Evolutionary conservation across 352 stramenopile species (phyloP).

Genomic region (Thalassiosira mediterranea): DNA sequence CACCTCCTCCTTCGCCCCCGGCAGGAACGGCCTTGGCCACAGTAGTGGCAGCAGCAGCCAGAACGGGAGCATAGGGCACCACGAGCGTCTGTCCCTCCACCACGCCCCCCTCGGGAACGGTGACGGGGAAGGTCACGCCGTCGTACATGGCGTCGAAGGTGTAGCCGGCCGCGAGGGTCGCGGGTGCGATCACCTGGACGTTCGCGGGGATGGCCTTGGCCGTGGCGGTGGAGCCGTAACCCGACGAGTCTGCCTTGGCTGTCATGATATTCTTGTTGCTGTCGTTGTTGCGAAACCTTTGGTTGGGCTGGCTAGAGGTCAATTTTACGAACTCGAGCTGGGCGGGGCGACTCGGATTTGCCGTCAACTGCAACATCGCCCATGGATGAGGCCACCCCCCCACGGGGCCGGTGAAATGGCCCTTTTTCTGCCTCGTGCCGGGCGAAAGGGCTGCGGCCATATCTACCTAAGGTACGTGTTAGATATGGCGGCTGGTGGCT

Average conservation of each 20-base stretch:
- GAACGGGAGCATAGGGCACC: constrained; percentile 46
- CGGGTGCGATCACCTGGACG: constrained; percentile 75
- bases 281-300: not conserved
- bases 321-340: too few species aligned
- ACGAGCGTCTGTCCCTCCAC: constrained; percentile 74
- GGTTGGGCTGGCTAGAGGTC: too few species aligned
- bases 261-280: constrained; percentile 3
- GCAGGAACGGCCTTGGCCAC: not conserved
- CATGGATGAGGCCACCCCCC: too few species aligned
- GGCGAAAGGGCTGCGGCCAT: too few species aligned
- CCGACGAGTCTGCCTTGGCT: constrained; percentile 6
- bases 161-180: constrained; percentile 67
- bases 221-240: constrained; percentile 23
- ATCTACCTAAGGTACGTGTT: too few species aligned
- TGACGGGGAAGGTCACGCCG: constrained; percentile 61
- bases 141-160: constrained; percentile 73
- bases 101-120: constrained; percentile 70
- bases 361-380: too few species aligned
- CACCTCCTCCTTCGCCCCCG: constrained; percentile 7
- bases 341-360: too few species aligned
- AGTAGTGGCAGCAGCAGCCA: constrained; percentile 10
- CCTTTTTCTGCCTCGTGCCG: too few species aligned
- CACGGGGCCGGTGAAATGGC: too few species aligned
- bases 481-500: too few species aligned
- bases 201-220: constrained; percentile 11